Base-by-base conservation (phyloP, 306 rosid genomes). In the Lathyrus oleraceus region DNA sequence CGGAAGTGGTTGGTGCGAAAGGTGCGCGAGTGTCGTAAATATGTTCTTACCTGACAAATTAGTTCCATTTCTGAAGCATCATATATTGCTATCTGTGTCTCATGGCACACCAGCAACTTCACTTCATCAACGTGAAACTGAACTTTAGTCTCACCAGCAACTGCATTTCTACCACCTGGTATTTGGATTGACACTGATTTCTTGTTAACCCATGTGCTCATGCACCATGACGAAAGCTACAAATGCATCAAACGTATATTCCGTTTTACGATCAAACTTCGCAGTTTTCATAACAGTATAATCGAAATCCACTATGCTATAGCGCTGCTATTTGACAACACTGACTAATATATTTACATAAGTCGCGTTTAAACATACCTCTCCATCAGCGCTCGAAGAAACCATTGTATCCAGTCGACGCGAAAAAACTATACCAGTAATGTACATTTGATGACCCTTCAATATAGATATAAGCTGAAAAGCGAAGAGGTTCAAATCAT, bases 331-430 rank as follows among this genome's bases (percentile, higher is more conserved):
- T 48, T 48, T 7, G 23, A 48, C 4, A 48, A 48, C 3, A 48
- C 0, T 48, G 10, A 15, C 21, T 48, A 48, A 48, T 48, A 48
- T 48, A 2, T 3, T 48, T 7, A 48, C 16, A 14, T 0, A 44
- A 44, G 8, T 44, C 49, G 15, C 2, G 8, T 2, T 44, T 44
- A 44, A 44, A 48, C 4, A 48, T 48, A 83, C 97, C 77, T 88
- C 92, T 66, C 87, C 88, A 79, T 91, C 96, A 28, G 91, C 89
- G 54, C 87, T 79, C 0, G 96, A 82, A 4, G 96, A 91, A 76
- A 88, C 85, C 52, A 91, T 81, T 47, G 84, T 70, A 71, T 79
- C 77, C 16, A 85, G 85, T 64, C 27, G 74, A 38, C 70, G 65
- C 14, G 96, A 91, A 73, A 91, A 91, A 28, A 86, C 87, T 63